Evolutionary conservation across 192 early-diverging fungal species (phyloP).

Genomic region (Linnemannia zychae): DNA sequence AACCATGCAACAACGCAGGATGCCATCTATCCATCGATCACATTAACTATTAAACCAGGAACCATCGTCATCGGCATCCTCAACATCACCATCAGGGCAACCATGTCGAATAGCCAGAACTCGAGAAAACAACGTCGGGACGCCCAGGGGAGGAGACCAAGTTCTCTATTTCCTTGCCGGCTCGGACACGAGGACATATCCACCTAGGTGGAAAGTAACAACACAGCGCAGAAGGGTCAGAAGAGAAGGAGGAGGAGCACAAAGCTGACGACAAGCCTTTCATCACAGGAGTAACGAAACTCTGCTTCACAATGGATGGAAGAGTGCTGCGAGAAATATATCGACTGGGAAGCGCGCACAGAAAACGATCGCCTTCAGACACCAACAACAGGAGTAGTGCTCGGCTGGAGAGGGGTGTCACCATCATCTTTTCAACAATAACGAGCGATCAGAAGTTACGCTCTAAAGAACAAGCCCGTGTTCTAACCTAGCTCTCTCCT

Average conservation of each 20-base stretch:
- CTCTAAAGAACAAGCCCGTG: background rate
- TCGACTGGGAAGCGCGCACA: background rate
- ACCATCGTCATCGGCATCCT: background rate
- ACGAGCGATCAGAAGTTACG: background rate
- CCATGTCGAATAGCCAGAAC: background rate
- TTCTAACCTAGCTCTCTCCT: background rate
- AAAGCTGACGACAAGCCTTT: background rate
- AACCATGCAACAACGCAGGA: background rate
- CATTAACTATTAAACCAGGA: conserved; percentile 4
- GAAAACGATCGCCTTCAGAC: background rate
- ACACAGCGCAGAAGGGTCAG: background rate
- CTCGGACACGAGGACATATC: background rate
- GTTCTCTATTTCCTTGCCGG: background rate
- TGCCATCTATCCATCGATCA: conserved; percentile 6
- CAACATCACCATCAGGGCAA: background rate
- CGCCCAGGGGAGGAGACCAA: background rate
- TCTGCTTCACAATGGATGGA: background rate
- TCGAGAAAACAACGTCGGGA: background rate
- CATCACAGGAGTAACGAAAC: conserved; percentile 2
- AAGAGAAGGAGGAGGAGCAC: no score
- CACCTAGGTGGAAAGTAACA: background rate
- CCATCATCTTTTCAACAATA: background rate
- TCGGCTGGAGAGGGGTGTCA: background rate
- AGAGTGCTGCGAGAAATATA: background rate
- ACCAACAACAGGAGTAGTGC: background rate